phyloP scores from a whole-genome alignment of 2,329 filamentous ascomycete species.

The Penicillium sp. region DNA sequence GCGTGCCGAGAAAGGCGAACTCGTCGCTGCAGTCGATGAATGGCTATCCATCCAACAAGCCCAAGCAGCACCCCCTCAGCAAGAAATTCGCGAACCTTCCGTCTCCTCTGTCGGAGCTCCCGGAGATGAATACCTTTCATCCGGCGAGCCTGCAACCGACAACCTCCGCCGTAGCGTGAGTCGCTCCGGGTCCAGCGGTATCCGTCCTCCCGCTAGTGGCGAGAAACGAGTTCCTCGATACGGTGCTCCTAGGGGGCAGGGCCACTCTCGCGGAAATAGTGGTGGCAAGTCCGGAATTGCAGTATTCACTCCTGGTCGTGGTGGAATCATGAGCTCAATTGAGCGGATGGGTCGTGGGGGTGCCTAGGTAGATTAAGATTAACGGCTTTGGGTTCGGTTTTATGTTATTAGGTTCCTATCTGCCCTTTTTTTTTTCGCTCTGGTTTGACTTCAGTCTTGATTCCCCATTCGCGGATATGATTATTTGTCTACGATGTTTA shows the following conservation, averaged over 20 bases:
- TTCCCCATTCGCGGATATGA: conserved; percentile 17
- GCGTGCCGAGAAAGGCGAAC: conserved; percentile 54
- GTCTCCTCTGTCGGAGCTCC: conserved; percentile 20
- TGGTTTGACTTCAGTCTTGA: conserved; percentile 8
- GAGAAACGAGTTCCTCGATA: conserved; percentile 39
- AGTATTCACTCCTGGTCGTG: conserved; percentile 55
- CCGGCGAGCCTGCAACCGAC: conserved; percentile 24
- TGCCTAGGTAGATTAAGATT: conserved; percentile 16
- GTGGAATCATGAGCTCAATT: conserved; percentile 81
- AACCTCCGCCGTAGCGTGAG: conserved; percentile 29
- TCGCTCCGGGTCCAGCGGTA: conserved; percentile 34
- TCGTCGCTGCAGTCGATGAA: conserved; percentile 53
- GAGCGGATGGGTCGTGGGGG: conserved; percentile 76
- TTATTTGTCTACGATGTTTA: conserved; percentile 15
- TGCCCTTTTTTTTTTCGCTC: conserved; percentile 1
- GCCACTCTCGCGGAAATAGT: conserved; percentile 41
- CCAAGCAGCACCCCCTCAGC: conserved; percentile 17
- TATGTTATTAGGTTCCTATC: not conserved
- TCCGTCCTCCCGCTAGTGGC: conserved; percentile 35
- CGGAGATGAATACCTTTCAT: conserved; percentile 17
- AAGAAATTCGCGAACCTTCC: conserved; percentile 19
- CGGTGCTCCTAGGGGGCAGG: conserved; percentile 30
- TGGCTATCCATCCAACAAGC: conserved; percentile 49
- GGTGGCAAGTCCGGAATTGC: conserved; percentile 43
- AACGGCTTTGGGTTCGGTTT: not conserved